Evolutionary conservation across 73 alveolate species (phyloP).

Genomic region (Paramecium tetraurelia): DNA sequence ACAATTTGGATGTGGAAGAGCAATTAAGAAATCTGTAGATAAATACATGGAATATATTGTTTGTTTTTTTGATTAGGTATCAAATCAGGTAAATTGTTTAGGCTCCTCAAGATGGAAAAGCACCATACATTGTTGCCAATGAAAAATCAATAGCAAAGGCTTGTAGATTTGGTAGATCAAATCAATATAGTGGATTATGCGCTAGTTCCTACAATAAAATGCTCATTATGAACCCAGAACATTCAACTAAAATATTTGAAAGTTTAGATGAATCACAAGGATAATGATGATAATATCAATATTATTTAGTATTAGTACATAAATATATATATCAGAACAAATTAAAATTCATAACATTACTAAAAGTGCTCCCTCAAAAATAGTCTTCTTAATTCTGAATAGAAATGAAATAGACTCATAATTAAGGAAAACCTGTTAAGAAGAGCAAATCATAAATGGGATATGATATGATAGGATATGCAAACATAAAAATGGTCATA

Average conservation of each 20-base stretch:
- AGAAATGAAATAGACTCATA: neutral
- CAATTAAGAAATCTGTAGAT: neutral
- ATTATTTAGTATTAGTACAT: neutral
- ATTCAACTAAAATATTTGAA: neutral
- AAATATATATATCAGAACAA: neutral
- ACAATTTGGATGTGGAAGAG: constrained; percentile 48
- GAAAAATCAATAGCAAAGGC: constrained; percentile 38
- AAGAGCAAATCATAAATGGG: neutral
- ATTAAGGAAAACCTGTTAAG: neutral
- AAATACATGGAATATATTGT: constrained; percentile 30
- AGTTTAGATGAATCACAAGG: neutral
- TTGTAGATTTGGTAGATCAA: constrained; percentile 47
- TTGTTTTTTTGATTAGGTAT: constrained; percentile 8
- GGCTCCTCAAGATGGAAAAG: neutral
- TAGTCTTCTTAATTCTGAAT: neutral
- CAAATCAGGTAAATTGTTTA: neutral
- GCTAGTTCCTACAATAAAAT: neutral
- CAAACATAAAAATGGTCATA: too few species aligned
- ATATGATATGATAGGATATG: too few species aligned
- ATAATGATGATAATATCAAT: neutral
- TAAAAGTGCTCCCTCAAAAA: neutral
- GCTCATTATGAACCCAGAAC: neutral
- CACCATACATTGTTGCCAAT: neutral
- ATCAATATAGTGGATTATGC: constrained; percentile 8
- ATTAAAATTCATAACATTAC: neutral